Percentiles rank a stretch among this genome's conserved stretches.
Conservation (phyloP, 495 filamentous ascomycete species). For the Aspergillus haitiensis region DNA sequence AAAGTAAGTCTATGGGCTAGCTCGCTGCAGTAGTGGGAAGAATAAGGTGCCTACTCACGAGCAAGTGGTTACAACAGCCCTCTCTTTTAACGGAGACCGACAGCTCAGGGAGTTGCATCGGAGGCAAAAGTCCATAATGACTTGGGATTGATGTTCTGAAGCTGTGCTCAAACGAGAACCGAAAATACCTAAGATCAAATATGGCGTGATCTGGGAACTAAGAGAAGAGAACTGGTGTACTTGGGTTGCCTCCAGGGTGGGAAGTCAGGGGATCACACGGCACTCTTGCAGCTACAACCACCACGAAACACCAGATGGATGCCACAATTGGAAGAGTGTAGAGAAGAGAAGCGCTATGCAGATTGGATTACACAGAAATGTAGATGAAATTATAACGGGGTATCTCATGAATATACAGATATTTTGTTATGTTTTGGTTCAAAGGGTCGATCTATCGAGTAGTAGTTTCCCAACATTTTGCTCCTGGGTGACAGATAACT, state of each 20-base stretch:
- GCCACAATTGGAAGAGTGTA: not conserved
- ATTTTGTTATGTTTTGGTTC: not conserved
- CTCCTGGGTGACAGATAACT: slow-evolving; percentile 2
- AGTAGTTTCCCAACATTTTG: slow-evolving; percentile 5
- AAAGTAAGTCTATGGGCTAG: slow-evolving; percentile 16
- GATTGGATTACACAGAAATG: slow-evolving; percentile 10
- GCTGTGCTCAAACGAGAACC: not conserved
- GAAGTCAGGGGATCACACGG: slow-evolving; percentile 5
- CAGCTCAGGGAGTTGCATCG: slow-evolving; percentile 85
- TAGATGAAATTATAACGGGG: slow-evolving; percentile 14
- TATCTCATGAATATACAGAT: slow-evolving; percentile 23
- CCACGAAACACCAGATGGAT: slow-evolving; percentile 3
- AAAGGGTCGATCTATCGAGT: slow-evolving; percentile 13
- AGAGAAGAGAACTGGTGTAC: not conserved
- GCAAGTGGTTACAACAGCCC: slow-evolving; percentile 89
- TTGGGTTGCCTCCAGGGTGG: not conserved
- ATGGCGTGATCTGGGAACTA: not conserved
- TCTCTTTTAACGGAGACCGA: slow-evolving; percentile 65
- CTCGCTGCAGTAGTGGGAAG: not conserved
- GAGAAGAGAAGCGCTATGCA: not conserved
- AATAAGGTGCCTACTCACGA: slow-evolving; percentile 51
- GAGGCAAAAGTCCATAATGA: slow-evolving; percentile 67
- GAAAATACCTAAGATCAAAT: not conserved
- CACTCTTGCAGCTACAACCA: slow-evolving; percentile 4
- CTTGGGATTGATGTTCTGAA: not conserved